Evolutionary conservation across 805 yeast species (phyloP).

Genomic region (Candida sakaeoensis): DNA sequence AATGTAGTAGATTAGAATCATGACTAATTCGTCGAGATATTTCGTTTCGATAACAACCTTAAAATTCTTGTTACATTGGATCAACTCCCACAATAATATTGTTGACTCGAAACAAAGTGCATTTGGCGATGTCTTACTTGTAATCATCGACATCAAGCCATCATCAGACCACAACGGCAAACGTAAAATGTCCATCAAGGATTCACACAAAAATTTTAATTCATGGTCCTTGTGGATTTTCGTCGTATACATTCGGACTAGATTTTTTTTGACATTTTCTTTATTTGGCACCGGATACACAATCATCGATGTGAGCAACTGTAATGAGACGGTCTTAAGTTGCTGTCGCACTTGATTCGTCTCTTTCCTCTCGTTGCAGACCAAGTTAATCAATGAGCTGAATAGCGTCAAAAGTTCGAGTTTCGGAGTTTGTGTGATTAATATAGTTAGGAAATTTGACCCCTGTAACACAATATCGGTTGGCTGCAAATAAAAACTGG

Average conservation of each 20-base stretch:
- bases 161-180: slow-evolving; percentile 36
- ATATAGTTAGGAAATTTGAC: slow-evolving; percentile 55
- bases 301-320: slow-evolving; percentile 57
- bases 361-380: slow-evolving; percentile 42
- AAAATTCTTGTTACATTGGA: slow-evolving; percentile 66
- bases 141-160: slow-evolving; percentile 8
- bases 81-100: slow-evolving; percentile 69
- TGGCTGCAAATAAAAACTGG: slow-evolving; percentile 47
- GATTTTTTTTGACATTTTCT: slow-evolving; percentile 34
- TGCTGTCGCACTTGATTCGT: slow-evolving; percentile 43
- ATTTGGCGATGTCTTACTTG: slow-evolving; percentile 18
- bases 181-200: slow-evolving; percentile 47
- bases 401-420: slow-evolving; percentile 48
- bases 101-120: slow-evolving; percentile 57
- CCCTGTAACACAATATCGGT: slow-evolving; percentile 46
- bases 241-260: slow-evolving; percentile 49
- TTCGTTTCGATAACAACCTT: slow-evolving; percentile 35
- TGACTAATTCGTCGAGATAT: slow-evolving; percentile 50
- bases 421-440: slow-evolving; percentile 50
- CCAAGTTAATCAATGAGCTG: slow-evolving; percentile 66
- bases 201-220: slow-evolving; percentile 43
- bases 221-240: slow-evolving; percentile 55
- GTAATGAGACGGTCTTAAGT: slow-evolving; percentile 54
- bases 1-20: slow-evolving; percentile 56
- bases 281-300: slow-evolving; percentile 57